Conservation (phyloP, 306 rosid species). For the Dalbergia cochinchinensis region DNA sequence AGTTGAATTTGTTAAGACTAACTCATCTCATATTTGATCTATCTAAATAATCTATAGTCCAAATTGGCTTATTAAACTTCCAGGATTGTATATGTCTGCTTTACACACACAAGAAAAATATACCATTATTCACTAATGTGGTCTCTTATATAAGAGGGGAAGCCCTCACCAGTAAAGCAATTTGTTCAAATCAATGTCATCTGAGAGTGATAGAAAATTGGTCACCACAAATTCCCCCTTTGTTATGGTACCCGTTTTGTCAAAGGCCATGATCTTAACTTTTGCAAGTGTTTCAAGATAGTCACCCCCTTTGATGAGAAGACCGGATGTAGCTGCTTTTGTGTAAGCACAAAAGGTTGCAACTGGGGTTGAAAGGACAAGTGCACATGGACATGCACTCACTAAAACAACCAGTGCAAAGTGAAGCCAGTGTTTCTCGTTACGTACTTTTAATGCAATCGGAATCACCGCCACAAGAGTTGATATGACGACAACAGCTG, state of each 20-base stretch:
- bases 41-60: constrained; percentile 9
- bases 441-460: constrained; percentile 51
- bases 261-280: constrained; percentile 81
- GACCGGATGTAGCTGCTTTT: constrained; percentile 87
- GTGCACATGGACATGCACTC: constrained; percentile 96
- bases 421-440: constrained; percentile 78
- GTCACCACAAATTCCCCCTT: constrained; percentile 87
- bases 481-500: constrained; percentile 78
- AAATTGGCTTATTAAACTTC: constrained; percentile 15
- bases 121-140: neutral
- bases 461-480: constrained; percentile 71
- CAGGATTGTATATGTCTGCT: neutral
- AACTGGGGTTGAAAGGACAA: constrained; percentile 91
- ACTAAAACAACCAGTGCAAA: constrained; percentile 87
- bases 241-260: constrained; percentile 96
- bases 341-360: constrained; percentile 97
- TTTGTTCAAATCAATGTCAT: constrained; percentile 66
- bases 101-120: neutral
- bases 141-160: neutral
- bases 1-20: constrained; percentile 12
- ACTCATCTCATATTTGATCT: constrained; percentile 8
- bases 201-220: constrained; percentile 67
- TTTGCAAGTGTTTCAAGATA: constrained; percentile 79
- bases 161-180: constrained; percentile 76
- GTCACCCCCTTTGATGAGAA: constrained; percentile 94